Evolutionary conservation across 306 rosid species (phyloP).

Genomic region (Aeschynomene evenia): DNA sequence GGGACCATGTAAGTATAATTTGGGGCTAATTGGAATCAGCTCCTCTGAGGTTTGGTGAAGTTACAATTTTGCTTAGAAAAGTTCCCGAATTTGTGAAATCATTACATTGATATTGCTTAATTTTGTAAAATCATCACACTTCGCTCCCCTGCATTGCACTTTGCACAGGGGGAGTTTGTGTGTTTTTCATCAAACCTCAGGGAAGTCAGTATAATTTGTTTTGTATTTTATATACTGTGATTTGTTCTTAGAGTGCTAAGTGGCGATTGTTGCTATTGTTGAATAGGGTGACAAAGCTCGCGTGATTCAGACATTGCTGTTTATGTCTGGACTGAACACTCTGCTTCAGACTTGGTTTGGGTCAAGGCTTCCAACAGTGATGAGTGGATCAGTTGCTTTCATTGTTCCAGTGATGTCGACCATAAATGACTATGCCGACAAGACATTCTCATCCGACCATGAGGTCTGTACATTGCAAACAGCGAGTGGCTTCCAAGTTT

Average conservation of each 20-base stretch:
- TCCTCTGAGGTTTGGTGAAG: too few species aligned
- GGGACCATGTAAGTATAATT: conserved; percentile 63
- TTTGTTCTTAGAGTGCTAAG: background rate
- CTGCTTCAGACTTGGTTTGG: conserved; percentile 76
- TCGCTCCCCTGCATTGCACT: too few species aligned
- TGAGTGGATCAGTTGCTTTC: conserved; percentile 77
- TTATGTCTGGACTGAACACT: conserved; percentile 83
- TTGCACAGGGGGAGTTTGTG: too few species aligned
- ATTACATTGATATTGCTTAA: too few species aligned
- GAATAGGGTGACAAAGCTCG: conserved; percentile 87
- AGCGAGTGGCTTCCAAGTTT: background rate
- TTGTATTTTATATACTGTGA: background rate
- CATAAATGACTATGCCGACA: conserved; percentile 59
- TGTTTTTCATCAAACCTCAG: too few species aligned
- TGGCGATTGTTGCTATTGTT: conserved; percentile 5
- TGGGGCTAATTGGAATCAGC: too few species aligned
- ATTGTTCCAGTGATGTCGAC: conserved; percentile 65
- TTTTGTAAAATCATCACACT: too few species aligned
- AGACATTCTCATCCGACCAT: conserved; percentile 51
- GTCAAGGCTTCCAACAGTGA: conserved; percentile 84
- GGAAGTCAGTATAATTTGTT: too few species aligned
- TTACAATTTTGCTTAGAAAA: too few species aligned
- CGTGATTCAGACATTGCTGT: conserved; percentile 79
- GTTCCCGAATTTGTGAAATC: too few species aligned
- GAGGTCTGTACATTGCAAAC: conserved; percentile 49